Conservation (phyloP, 495 filamentous ascomycete species). For the Aspergillus steynii region DNA sequence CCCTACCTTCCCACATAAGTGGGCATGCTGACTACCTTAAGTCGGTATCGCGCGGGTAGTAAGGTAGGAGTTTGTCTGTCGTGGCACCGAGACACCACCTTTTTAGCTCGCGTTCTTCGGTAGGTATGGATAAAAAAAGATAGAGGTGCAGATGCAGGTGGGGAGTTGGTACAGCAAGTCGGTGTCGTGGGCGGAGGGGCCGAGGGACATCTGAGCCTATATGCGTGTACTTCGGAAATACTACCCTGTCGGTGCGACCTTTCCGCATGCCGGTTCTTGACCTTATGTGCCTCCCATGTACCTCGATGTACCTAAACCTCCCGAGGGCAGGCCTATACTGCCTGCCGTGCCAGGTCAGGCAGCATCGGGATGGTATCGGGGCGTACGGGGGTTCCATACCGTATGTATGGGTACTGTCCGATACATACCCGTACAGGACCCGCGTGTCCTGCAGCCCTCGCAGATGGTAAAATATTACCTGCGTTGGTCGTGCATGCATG, state of each 20-base stretch:
- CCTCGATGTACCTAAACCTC: too few relatives aligned
- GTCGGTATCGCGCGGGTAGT: background rate
- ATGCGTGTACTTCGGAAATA: background rate
- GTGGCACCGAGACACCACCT: background rate
- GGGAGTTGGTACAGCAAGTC: too few relatives aligned
- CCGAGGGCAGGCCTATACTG: too few relatives aligned
- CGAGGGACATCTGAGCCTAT: background rate
- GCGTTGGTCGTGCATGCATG: constrained; percentile 40
- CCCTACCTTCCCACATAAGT: background rate
- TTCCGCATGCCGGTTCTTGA: background rate
- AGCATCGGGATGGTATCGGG: background rate
- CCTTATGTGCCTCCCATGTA: background rate
- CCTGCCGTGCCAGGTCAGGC: too few relatives aligned
- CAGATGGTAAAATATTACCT: constrained; percentile 19
- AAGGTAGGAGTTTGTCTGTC: background rate
- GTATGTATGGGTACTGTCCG: background rate
- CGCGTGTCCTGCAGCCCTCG: constrained; percentile 9
- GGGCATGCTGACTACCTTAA: background rate
- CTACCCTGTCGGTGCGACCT: background rate
- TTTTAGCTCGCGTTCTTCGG: background rate
- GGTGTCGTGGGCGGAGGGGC: too few relatives aligned
- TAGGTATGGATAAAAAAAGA: background rate
- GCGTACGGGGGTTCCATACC: background rate
- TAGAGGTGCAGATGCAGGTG: background rate
- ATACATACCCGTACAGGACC: constrained; percentile 1